Percentiles rank a stretch among this genome's conserved stretches.
Evolutionary conservation across 75 land plant genomes (phyloP).

Genomic region (Pinus albicaulis): DNA sequence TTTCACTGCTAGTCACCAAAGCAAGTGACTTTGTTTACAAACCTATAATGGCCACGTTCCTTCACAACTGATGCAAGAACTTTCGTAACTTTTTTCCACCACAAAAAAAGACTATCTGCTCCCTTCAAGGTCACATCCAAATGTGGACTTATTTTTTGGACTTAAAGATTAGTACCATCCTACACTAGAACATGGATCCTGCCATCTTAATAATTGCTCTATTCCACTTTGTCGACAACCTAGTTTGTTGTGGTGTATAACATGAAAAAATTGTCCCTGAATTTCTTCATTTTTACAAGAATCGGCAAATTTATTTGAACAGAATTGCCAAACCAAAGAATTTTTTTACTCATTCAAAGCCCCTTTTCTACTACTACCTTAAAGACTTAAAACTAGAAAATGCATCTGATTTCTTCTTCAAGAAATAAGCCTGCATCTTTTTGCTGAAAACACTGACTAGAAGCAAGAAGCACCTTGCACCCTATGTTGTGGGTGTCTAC

Average conservation of each 20-base stretch:
- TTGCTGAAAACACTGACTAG: not conserved
- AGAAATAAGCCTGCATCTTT: not conserved
- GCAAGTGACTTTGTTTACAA: no score
- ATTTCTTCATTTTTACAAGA: not conserved
- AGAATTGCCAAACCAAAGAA: not conserved
- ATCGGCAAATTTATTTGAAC: not conserved
- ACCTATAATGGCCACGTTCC: no score
- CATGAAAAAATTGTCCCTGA: not conserved
- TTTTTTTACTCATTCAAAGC: not conserved
- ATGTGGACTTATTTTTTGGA: no score
- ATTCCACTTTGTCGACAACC: not conserved
- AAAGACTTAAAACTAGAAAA: not conserved
- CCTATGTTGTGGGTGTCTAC: no score
- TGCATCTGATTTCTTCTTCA: not conserved
- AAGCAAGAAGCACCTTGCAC: not conserved
- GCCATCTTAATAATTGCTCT: not conserved
- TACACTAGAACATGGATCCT: not conserved
- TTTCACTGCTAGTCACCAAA: no score
- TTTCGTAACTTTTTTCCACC: no score
- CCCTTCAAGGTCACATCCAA: no score
- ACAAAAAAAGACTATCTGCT: no score
- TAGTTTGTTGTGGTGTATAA: slow-evolving; percentile 6
- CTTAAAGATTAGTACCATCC: no score
- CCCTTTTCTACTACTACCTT: not conserved
- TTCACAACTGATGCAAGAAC: no score